Evolutionary conservation across 1,284 basidiomycete species (phyloP).

Genomic region (Chalciporus sp.): DNA sequence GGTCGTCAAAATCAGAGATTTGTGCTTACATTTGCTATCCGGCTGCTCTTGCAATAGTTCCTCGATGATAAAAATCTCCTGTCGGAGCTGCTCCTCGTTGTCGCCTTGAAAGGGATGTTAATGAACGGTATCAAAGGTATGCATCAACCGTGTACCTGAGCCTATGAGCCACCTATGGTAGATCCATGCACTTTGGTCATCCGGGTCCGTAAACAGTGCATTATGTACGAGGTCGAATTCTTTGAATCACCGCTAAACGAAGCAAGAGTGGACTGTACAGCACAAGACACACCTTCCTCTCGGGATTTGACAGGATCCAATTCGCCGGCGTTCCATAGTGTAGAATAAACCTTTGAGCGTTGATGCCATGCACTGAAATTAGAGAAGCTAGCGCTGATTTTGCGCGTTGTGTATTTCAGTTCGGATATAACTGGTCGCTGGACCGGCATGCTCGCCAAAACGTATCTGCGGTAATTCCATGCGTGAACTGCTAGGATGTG

Average conservation of each 20-base stretch:
- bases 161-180: conserved; percentile 97
- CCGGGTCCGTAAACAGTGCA: conserved; percentile 96
- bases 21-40: conserved; percentile 85
- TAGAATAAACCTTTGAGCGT: conserved; percentile 79
- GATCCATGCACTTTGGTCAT: conserved; percentile 96
- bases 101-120: conserved; percentile 45
- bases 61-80: conserved; percentile 83
- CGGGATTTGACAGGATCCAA: conserved; percentile 54
- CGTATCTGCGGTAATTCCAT: conserved; percentile 89
- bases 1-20: neutral
- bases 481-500: conserved; percentile 69
- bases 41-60: conserved; percentile 91
- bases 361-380: conserved; percentile 99
- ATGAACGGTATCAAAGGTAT: neutral
- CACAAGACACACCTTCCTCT: conserved; percentile 58
- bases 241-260: conserved; percentile 32
- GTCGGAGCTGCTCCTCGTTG: conserved; percentile 56
- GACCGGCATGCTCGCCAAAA: conserved; percentile 71
- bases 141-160: conserved; percentile 47
- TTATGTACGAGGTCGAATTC: conserved; percentile 93
- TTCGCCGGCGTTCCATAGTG: conserved; percentile 65
- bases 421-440: conserved; percentile 59
- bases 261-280: neutral
- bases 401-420: conserved; percentile 81
- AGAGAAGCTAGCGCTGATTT: conserved; percentile 94